A percentile compares a stretch with the other conserved stretches of the same genome.
phyloP scores from a whole-genome alignment of 1,139 yeast genomes.

The Zygosaccharomyces sapae region DNA sequence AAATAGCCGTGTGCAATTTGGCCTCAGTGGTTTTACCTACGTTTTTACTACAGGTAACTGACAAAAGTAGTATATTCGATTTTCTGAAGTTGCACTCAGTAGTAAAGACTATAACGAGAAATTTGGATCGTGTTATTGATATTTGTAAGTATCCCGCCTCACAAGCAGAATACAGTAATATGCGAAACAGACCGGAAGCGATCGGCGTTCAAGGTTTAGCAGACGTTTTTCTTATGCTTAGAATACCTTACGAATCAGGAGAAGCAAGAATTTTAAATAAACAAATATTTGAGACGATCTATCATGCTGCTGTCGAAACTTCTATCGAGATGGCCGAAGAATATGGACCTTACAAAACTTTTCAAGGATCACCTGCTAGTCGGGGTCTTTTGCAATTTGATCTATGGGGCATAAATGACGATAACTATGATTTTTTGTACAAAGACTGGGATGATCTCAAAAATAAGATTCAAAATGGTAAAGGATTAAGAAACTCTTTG shows the following conservation, averaged over 20 bases:
- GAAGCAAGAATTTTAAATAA: conserved; percentile 69
- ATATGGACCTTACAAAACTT: conserved; percentile 63
- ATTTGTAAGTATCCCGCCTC: conserved; percentile 72
- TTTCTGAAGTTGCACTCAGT: conserved; percentile 67
- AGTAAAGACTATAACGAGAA: conserved; percentile 66
- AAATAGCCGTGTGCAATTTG: conserved; percentile 85
- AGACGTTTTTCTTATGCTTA: conserved; percentile 67
- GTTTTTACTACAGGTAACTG: conserved; percentile 46
- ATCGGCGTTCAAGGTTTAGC: conserved; percentile 90
- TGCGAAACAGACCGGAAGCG: conserved; percentile 79
- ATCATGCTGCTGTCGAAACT: conserved; percentile 80
- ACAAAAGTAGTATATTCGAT: conserved; percentile 50
- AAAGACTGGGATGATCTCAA: conserved; percentile 73
- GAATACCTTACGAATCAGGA: conserved; percentile 73
- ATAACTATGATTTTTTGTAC: conserved; percentile 37
- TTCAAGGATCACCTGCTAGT: conserved; percentile 78
- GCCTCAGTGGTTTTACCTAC: conserved; percentile 84
- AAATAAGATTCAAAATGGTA: conserved; percentile 45
- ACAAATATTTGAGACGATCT: conserved; percentile 84
- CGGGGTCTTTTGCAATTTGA: conserved; percentile 74
- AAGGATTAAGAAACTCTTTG: conserved; percentile 76
- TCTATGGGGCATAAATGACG: conserved; percentile 53
- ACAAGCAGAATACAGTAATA: conserved; percentile 63
- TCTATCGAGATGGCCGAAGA: conserved; percentile 66
- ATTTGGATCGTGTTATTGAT: conserved; percentile 74